Evolutionary conservation across 352 stramenopile genomes (phyloP), one percentile per base, ranked within the genome.

Genomic region (Albugo laibachii): DNA sequence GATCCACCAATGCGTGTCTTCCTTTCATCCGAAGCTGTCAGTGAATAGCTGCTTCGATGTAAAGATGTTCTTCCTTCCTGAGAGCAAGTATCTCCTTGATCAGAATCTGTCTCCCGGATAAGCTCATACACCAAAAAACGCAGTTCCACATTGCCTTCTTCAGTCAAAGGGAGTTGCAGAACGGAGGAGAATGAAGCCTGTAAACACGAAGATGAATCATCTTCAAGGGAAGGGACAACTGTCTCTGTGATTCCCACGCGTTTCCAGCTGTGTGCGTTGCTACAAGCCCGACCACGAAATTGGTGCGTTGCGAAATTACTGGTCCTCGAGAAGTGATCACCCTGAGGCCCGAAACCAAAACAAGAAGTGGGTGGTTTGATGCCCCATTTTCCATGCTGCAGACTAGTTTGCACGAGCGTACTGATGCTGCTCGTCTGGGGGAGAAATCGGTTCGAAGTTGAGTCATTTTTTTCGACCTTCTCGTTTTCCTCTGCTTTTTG

Each of bases 111-210:
- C 20, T 43, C 38, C 16, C 38, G 38, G 8, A 19, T 24, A 43
- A 43, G 38, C 24, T 83, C 73, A 52, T 89, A 86, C 36, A 86
- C 69, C 2, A 89, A 71, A 41, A 89, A 89, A 11, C 76, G 76
- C 19, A 89, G 52, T 20, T 81, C 79, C 3, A 61, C 48, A 19
- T 66, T 58, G 18, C 19, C 13, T 39, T 37, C 18, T 18, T 19
- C 16, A 58, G 83, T 69, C 24, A 80, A 59, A 11, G 76, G 73
- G 20, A 86, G 73, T 50, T 89, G 73, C 11, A 89, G 54, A 6
- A 84, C 72, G 13, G 73, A 86, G 57, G 83, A 61, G 48, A 89
- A 89, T 6, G 61, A 76, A 21, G 76, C 73, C 19, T 78, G 56
- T 69, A 15, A 47, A 45, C 5, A 27, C 36, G 14, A 12, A 41